Conservation (phyloP, 2,329 filamentous ascomycete species). For the Xylaria sp. region DNA sequence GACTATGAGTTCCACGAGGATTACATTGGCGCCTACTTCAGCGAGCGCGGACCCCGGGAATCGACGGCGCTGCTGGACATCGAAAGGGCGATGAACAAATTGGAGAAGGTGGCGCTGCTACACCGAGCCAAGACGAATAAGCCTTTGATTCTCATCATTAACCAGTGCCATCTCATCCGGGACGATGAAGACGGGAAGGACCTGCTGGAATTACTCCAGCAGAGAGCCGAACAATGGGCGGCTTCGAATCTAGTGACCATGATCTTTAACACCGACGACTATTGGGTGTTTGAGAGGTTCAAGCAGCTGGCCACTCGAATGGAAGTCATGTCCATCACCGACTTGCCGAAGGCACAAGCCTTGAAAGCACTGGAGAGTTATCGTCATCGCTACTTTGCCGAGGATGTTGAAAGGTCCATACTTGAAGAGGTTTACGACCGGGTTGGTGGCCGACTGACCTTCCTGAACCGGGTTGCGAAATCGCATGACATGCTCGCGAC, state of each 20-base stretch:
- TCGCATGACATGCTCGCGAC: constrained; percentile 76
- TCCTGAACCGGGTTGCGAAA: constrained; percentile 88
- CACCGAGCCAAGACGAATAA: constrained; percentile 62
- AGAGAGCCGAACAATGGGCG: constrained; percentile 95
- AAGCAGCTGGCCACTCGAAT: constrained; percentile 93
- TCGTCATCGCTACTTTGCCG: constrained; percentile 74
- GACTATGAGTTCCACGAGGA: constrained; percentile 98
- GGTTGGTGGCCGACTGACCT: constrained; percentile 86
- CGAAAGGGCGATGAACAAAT: constrained; percentile 93
- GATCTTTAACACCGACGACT: constrained; percentile 96
- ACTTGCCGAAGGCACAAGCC: constrained; percentile 78
- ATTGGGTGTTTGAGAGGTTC: constrained; percentile 95
- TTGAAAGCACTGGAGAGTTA: constrained; percentile 78
- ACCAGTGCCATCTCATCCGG: constrained; percentile 86
- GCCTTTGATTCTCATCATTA: constrained; percentile 91
- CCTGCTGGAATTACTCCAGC: constrained; percentile 90
- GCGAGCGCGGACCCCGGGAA: constrained; percentile 88
- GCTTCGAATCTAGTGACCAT: constrained; percentile 87
- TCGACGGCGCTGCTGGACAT: constrained; percentile 92
- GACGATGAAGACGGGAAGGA: constrained; percentile 94
- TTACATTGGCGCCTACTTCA: constrained; percentile 95
- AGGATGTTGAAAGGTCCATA: constrained; percentile 56
- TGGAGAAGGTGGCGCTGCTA: constrained; percentile 89
- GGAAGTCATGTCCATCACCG: constrained; percentile 86
- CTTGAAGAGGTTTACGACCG: constrained; percentile 81